Evolutionary conservation across 768 basidiomycete species (phyloP).

Genomic region (Chalciporus sphaerocephalus): DNA sequence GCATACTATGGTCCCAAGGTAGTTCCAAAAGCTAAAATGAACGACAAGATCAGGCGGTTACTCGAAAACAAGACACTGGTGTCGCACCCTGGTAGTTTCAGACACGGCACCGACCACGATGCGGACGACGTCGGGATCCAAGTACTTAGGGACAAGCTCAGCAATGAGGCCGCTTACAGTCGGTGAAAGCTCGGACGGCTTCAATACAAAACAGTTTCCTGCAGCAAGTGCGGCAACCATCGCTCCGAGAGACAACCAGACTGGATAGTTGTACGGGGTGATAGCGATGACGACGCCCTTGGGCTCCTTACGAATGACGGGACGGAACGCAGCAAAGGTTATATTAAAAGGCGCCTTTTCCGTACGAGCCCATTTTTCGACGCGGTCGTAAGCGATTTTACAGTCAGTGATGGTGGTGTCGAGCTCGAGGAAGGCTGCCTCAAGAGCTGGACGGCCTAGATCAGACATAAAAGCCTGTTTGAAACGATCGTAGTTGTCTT

Average conservation of each 20-base stretch:
- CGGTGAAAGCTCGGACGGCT: conserved; percentile 71
- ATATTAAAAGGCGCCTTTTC: conserved; percentile 52
- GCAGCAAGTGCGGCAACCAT: conserved; percentile 74
- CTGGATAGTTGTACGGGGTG: conserved; percentile 71
- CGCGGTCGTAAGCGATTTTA: conserved; percentile 51
- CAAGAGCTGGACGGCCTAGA: conserved; percentile 58
- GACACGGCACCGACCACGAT: conserved; percentile 66
- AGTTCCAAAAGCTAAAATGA: conserved; percentile 59
- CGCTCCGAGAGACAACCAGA: conserved; percentile 55
- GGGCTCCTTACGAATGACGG: conserved; percentile 66
- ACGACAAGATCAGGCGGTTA: neutral
- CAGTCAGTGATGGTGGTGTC: conserved; percentile 49
- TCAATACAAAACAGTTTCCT: conserved; percentile 66
- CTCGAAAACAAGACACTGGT: neutral
- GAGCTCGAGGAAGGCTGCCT: conserved; percentile 63
- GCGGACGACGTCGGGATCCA: conserved; percentile 62
- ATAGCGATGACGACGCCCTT: conserved; percentile 74
- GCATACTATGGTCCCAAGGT: conserved; percentile 57
- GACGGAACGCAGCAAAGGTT: conserved; percentile 55
- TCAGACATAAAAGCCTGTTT: conserved; percentile 56
- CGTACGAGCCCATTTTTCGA: conserved; percentile 74
- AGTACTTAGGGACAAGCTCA: conserved; percentile 68
- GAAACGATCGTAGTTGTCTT: conserved; percentile 66
- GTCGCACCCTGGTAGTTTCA: conserved; percentile 53
- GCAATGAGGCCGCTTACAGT: conserved; percentile 53